These are phyloP conservation scores for Sarocladium brachiariae DNA, from an alignment of 2,329 filamentous ascomycete genomes.

Conservation along the genomic window DNA sequence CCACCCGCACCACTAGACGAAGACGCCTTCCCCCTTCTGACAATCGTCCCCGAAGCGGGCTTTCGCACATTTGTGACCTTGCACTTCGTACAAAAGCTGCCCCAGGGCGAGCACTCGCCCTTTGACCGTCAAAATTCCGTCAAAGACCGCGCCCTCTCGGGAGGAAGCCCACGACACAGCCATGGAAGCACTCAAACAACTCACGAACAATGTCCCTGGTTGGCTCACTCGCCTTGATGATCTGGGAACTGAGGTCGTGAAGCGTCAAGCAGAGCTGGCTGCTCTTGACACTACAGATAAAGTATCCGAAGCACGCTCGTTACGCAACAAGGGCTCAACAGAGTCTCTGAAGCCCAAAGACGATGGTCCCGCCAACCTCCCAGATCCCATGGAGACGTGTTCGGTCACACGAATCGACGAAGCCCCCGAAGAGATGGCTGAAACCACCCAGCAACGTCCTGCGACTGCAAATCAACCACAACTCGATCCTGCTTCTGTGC, in stretches of 20 bases:
- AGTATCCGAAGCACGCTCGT: slow-evolving; percentile 29
- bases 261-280: slow-evolving; percentile 55
- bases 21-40: neutral
- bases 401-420: slow-evolving; percentile 3
- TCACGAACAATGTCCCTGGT: slow-evolving; percentile 50
- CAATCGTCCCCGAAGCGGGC: slow-evolving; percentile 4
- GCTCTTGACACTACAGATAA: slow-evolving; percentile 27
- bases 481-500: slow-evolving; percentile 12
- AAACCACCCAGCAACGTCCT: neutral
- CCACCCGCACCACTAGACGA: neutral
- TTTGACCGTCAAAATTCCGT: slow-evolving; percentile 7
- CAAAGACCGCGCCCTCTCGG: slow-evolving; percentile 5
- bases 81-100: neutral
- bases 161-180: slow-evolving; percentile 25
- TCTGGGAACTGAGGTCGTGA: slow-evolving; percentile 53
- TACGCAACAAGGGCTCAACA: slow-evolving; percentile 46
- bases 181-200: slow-evolving; percentile 50
- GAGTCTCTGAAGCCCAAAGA: slow-evolving; percentile 46
- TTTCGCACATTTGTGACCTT: neutral
- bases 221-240: slow-evolving; percentile 55
- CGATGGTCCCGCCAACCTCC: slow-evolving; percentile 26
- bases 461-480: neutral
- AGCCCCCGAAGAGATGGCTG: neutral
- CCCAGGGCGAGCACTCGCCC: slow-evolving; percentile 6
- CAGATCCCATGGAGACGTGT: slow-evolving; percentile 13